Percentiles rank a stretch among this genome's conserved stretches.
phyloP scores from a whole-genome alignment of 306 rosid species.

The Cucurbita maxima region DNA sequence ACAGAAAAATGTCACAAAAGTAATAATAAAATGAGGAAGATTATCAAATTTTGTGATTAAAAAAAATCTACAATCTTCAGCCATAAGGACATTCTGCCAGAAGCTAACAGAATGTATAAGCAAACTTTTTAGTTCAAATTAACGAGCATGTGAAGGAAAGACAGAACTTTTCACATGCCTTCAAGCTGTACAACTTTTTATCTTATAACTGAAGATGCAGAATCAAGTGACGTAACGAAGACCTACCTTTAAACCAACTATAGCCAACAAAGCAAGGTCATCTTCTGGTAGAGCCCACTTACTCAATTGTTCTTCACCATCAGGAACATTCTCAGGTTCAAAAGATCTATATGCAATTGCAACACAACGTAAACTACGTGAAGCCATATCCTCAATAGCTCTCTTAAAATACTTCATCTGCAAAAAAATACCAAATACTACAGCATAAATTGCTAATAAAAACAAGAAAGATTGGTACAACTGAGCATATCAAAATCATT shows the following conservation, averaged over 20 bases:
- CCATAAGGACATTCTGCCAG: neutral
- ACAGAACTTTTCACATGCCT: neutral
- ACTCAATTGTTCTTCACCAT: constrained; percentile 47
- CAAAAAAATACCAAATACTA: neutral
- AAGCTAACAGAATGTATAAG: neutral
- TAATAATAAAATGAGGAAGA: neutral
- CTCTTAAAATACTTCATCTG: constrained; percentile 40
- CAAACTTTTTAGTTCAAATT: neutral
- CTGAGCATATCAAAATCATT: neutral
- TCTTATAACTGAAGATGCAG: neutral
- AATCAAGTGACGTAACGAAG: no score
- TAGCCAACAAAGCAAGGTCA: constrained; percentile 67
- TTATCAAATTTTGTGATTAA: neutral
- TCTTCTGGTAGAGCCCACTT: constrained; percentile 75
- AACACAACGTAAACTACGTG: constrained; percentile 58
- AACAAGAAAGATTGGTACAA: neutral
- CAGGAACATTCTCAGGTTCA: constrained; percentile 41
- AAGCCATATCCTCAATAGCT: constrained; percentile 72
- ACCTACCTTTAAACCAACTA: constrained; percentile 73
- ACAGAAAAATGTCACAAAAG: neutral
- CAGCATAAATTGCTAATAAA: neutral
- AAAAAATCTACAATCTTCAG: neutral
- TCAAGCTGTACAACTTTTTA: neutral
- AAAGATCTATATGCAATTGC: constrained; percentile 60
- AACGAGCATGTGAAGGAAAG: neutral